A percentile compares a stretch with the other conserved stretches of the same genome.
Conservation (phyloP, 176 grass and related monocot species). For the Paspalum notatum region DNA sequence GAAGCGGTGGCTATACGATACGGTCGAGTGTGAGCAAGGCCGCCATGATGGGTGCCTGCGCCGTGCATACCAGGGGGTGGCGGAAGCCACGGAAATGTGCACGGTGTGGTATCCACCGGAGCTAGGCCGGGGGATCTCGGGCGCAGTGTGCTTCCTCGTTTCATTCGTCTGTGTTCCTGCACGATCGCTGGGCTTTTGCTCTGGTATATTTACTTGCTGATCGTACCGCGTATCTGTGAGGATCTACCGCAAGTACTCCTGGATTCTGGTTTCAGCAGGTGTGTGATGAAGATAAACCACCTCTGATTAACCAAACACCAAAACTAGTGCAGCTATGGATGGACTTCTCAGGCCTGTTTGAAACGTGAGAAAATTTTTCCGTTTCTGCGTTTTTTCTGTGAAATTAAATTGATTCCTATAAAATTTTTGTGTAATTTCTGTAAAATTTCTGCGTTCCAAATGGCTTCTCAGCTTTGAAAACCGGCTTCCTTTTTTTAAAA, state of each 20-base stretch:
- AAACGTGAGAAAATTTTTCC: too few relatives aligned
- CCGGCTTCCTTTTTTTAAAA: too few relatives aligned
- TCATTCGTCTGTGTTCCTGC: not conserved
- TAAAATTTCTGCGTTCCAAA: too few relatives aligned
- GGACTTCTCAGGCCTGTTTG: too few relatives aligned
- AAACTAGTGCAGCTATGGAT: not conserved
- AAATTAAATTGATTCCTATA: too few relatives aligned
- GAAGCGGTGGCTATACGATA: not conserved
- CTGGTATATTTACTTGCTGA: not conserved
- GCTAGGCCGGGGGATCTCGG: not conserved
- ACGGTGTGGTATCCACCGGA: not conserved
- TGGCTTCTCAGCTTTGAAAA: too few relatives aligned
- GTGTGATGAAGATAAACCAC: not conserved
- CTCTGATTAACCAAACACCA: too few relatives aligned
- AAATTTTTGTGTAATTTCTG: too few relatives aligned
- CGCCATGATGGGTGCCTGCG: too few relatives aligned
- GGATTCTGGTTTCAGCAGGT: not conserved
- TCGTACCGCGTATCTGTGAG: not conserved
- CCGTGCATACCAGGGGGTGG: too few relatives aligned
- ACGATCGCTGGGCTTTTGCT: not conserved
- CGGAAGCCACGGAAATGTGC: not conserved
- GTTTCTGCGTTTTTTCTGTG: too few relatives aligned
- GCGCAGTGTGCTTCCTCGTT: conserved; percentile 11
- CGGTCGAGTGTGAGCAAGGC: too few relatives aligned
- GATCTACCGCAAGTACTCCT: not conserved